phyloP scores from a whole-genome alignment of 2,329 filamentous ascomycete genomes.

The Cordyceps cateniannulata region DNA sequence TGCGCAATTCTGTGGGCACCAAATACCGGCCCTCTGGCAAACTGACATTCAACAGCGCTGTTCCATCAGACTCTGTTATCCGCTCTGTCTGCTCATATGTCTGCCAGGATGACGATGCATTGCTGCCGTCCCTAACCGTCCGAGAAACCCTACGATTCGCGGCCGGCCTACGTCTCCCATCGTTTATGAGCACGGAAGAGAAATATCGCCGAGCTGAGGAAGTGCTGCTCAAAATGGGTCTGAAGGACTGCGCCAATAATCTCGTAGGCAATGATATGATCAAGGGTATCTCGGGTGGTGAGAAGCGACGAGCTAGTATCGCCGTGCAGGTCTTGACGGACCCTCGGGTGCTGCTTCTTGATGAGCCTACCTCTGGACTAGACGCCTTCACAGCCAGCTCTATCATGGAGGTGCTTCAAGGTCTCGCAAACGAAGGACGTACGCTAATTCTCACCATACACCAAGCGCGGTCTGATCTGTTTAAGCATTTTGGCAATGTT shows the following conservation, averaged over 20 bases:
- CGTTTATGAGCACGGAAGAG: constrained; percentile 62
- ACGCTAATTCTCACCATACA: constrained; percentile 74
- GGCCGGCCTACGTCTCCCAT: constrained; percentile 63
- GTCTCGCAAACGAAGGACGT: constrained; percentile 64
- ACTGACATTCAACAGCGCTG: constrained; percentile 63
- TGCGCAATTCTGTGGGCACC: constrained; percentile 56
- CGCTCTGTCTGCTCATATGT: constrained; percentile 70
- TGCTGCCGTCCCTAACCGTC: constrained; percentile 68
- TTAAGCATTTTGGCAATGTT: constrained; percentile 64
- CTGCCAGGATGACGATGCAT: constrained; percentile 70
- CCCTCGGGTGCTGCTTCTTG: constrained; percentile 64
- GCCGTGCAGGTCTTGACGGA: constrained; percentile 73
- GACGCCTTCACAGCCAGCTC: constrained; percentile 74
- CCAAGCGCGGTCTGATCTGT: constrained; percentile 68
- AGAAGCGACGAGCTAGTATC: constrained; percentile 72
- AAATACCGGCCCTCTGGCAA: constrained; percentile 55
- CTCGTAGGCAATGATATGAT: constrained; percentile 64
- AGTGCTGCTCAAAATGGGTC: constrained; percentile 65
- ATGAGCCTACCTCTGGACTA: constrained; percentile 70
- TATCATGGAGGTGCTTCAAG: constrained; percentile 66
- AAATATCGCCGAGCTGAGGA: constrained; percentile 64
- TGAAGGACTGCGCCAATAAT: constrained; percentile 73
- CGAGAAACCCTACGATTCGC: constrained; percentile 67
- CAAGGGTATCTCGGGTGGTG: constrained; percentile 74
- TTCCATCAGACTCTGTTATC: constrained; percentile 62